Conservation (phyloP, 2,329 filamentous ascomycete genomes). For the Cladosporium sp. region DNA sequence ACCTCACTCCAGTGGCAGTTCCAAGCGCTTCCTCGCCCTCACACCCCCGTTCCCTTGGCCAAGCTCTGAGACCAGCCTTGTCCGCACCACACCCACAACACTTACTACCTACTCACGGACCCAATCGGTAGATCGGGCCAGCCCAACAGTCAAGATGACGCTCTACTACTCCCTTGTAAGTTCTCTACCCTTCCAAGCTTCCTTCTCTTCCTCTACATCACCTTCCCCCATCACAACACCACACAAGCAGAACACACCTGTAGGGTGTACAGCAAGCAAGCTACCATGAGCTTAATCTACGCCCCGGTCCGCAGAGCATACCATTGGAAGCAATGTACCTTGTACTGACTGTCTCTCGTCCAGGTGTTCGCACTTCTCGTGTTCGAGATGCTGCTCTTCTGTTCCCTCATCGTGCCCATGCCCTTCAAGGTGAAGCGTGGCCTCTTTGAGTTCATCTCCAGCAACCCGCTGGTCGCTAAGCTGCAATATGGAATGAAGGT, state of each 20-base stretch:
- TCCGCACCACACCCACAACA: background rate
- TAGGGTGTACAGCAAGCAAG: background rate
- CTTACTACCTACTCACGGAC: conserved; percentile 5
- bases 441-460: conserved; percentile 94
- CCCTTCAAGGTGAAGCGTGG: conserved; percentile 81
- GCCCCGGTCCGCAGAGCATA: conserved; percentile 27
- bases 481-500: conserved; percentile 95
- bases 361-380: conserved; percentile 82
- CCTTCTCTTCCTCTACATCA: conserved; percentile 11
- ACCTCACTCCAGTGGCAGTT: too few species aligned
- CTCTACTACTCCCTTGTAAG: conserved; percentile 66
- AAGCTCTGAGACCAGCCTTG: background rate
- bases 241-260: background rate
- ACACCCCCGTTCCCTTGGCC: background rate
- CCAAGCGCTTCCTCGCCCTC: too few species aligned
- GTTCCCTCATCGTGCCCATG: conserved; percentile 77
- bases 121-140: conserved; percentile 12
- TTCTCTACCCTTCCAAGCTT: conserved; percentile 17
- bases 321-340: background rate
- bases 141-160: conserved; percentile 51
- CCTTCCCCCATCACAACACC: background rate
- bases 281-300: conserved; percentile 35
- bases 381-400: conserved; percentile 77
- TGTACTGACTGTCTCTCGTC: conserved; percentile 14
- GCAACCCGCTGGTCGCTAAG: conserved; percentile 80